Base-by-base conservation (phyloP, 805 yeast genomes). In the Zygosaccharomyces siamensis region DNA sequence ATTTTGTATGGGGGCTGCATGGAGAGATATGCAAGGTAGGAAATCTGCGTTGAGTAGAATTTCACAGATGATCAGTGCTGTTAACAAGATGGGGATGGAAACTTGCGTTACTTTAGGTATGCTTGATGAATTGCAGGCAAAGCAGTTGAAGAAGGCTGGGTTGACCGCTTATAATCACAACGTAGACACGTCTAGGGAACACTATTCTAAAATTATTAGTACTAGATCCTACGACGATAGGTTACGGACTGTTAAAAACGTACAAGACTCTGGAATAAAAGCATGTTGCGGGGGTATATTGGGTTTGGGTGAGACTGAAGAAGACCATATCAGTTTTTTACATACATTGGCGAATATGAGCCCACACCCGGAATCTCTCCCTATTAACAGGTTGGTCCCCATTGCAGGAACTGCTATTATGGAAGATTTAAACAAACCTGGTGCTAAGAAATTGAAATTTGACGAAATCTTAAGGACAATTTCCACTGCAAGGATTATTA, bases 1-100 rank as follows among this genome's bases (percentile, higher is more conserved):
- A 54, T 86, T 86, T 61, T 86, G 93, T 62, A 78, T 86, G 81
- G 93, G 93, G 41, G 88, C 92, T 8, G 93, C 93, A 2, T 86
- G 92, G 93, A 75, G 93, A 63, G 92, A 84, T 52, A 86, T 86
- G 93, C 71, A 72, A 43, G 92, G 93, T 14, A 72, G 93, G 43
- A 85, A 83, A 63, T 75, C 80, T 14, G 88, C 84, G 0, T 61
- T 86, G 52, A 77, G 74, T 50, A 77, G 72, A 52, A 83, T 86
- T 48, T 70, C 78, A 23, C 77, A 78, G 44, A 85, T 86, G 90
- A 81, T 86, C 30, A 62, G 70, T 26, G 75, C 70, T 48, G 82
- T 86, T 43, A 80, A 83, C 57, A 81, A 77, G 21, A 64, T 86
- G 63, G 81, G 83, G 0, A 71, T 86, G 79, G 93, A 86, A 63